These are phyloP conservation scores for Pleurotus tuoliensis DNA, from an alignment of 768 basidiomycete genomes.

Conservation along the genomic window DNA sequence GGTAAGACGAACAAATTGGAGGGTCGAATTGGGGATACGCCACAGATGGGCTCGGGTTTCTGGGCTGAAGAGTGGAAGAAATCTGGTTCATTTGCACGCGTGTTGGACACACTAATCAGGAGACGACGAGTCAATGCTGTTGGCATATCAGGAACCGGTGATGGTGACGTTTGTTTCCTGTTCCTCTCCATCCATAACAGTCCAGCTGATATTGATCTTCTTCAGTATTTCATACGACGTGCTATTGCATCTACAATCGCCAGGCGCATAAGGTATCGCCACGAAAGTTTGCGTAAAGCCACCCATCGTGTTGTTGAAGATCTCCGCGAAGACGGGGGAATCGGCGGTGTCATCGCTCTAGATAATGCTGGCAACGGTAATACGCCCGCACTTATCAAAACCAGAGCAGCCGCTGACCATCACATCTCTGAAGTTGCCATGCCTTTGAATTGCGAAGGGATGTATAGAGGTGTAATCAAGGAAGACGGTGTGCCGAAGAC, in stretches of 20 bases:
- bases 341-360: slow-evolving; percentile 74
- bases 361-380: slow-evolving; percentile 68
- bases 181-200: not conserved
- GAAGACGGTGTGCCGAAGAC: slow-evolving; percentile 68
- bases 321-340: slow-evolving; percentile 52
- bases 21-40: slow-evolving; percentile 82
- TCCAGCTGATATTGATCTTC: slow-evolving; percentile 1
- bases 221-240: slow-evolving; percentile 73
- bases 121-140: slow-evolving; percentile 38
- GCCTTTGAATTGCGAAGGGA: slow-evolving; percentile 73
- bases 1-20: slow-evolving; percentile 81
- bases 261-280: slow-evolving; percentile 56
- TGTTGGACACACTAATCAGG: slow-evolving; percentile 38
- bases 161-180: slow-evolving; percentile 64
- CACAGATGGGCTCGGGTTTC: slow-evolving; percentile 71
- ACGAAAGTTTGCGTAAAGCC: slow-evolving; percentile 56
- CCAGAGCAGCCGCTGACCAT: too few species aligned
- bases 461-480: slow-evolving; percentile 77
- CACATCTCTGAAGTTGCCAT: slow-evolving; percentile 48
- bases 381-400: slow-evolving; percentile 9
- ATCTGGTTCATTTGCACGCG: slow-evolving; percentile 23
- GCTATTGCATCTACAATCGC: slow-evolving; percentile 66
- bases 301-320: slow-evolving; percentile 53
- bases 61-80: slow-evolving; percentile 79
- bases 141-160: slow-evolving; percentile 81